Base-by-base conservation (phyloP, 148 eudicot genomes). In the Diospyros kaki region DNA sequence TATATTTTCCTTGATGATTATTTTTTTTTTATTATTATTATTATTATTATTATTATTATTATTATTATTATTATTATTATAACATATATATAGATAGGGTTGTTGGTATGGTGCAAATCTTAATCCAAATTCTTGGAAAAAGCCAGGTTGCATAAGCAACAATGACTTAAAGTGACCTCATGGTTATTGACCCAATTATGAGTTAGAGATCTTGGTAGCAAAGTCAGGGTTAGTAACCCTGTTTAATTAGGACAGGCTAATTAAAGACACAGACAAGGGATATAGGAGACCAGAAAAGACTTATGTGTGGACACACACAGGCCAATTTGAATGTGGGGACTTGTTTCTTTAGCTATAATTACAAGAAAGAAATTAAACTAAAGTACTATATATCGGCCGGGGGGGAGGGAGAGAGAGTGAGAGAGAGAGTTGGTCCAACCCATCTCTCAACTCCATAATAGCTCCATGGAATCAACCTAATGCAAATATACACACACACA, bases 361-460 rank as follows among this genome's bases (percentile, higher is more conserved):
- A 58, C 58, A 42, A 38, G 5, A 12, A 44, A 41, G 45, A 65
- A 44, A 60, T 28, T 28, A 28, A 28, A 50, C 53, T 9, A 6
- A 50, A 9, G 6, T 50, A 50, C 9, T 2, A 50, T 8, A 9
- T 54, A 14, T 8, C 13, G 12, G 13, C 10, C 9, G 13, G 13
- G 58, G 10, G 13, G 10, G 58, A 0, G 12, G 12, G 12, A 1
- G 10, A 6, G 12, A 0, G 12, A 0, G 2, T 1, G 12, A 1
- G 1, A 6, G 6, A 54, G 9, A 9, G 13, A 10, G 9, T 10
- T 54, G 52, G 8, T 48, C 52, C 13, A 3, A 60, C 3, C n/a
- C 12, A 3, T 68, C 43, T 68, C 71, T 65, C 77, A 75, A 75
- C 77, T 75, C 77, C 72, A 75, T 56, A 42, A 66, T 66, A 13